phyloP scores from a whole-genome alignment of 306 rosid species.

The Acacia acuminata region DNA sequence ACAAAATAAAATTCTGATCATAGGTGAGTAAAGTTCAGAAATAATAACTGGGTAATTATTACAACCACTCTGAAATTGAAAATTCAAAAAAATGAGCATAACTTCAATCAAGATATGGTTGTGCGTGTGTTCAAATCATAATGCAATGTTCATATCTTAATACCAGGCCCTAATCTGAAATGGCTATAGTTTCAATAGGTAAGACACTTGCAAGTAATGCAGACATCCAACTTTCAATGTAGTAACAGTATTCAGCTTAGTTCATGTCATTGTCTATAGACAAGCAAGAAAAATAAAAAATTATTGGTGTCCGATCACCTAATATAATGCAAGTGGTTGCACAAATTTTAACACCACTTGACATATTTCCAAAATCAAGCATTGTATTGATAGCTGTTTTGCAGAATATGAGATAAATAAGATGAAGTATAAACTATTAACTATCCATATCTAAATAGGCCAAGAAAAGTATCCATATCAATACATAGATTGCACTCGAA shows the following conservation, averaged over 20 bases:
- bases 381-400: not conserved
- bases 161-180: not conserved
- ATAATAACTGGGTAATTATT: not conserved
- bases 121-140: not conserved
- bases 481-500: not conserved
- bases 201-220: not conserved
- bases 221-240: not conserved
- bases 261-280: not conserved
- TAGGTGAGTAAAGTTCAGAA: not conserved
- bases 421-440: not conserved
- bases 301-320: not conserved
- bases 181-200: not conserved
- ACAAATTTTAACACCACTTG: not conserved
- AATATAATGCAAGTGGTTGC: not conserved
- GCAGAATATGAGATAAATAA: not conserved
- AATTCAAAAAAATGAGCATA: not conserved
- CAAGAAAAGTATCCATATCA: not conserved
- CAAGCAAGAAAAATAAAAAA: not conserved
- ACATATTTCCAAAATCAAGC: not conserved
- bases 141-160: not conserved
- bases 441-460: not conserved
- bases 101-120: not conserved
- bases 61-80: constrained; percentile 6
- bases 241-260: not conserved
- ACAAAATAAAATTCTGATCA: not conserved